Base-by-base conservation (phyloP, 2,329 filamentous ascomycete genomes). In the Colletotrichum caudatum region DNA sequence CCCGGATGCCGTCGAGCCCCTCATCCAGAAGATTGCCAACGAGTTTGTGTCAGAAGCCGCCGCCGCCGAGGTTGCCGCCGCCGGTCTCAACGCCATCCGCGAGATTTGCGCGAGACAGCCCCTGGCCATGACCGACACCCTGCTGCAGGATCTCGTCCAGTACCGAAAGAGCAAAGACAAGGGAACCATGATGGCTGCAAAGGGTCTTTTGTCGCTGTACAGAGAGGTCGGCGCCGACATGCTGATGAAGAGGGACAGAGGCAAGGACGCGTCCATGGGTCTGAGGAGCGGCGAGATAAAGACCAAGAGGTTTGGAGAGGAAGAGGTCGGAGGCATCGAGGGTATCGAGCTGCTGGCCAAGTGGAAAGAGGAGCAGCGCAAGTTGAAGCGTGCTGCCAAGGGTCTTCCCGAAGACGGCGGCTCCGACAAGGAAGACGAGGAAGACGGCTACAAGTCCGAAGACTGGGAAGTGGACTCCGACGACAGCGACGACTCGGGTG, bases 101-200 rank as follows among this genome's bases (percentile, higher is more conserved):
- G 96, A 99, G 78, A 93, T 99, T 35, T 98, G 95, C 81, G 92
- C 91, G 3, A 89, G 96, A 74, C 96, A 99, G 78, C 95, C 96
- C 1, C 85, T 98, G n/a, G 95, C 95, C 7, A 98, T 99, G 93
- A 94, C 91, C 63, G 95, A 98, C 75, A 97, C 95, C 0, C 84
- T 99, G n/a, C 84, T 99, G 39, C 95, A 99, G 80, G 96, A 99
- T 85, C 84, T 99, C 64, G 94, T 98, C 12, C 93, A 96, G 85
- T 98, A 99, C 83, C 90, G 94, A 72, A 97, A 97, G 85, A 97
- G 94, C 79, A 99, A 99, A 80, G 96, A 99, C 79, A 99, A 98
- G 85, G 95, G 95, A 71, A 93, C 96, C n/a, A 95, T 97, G 89
- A 98, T 99, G 96, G 96, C 96, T 9, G 94, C 95, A 18, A 95